Evolutionary conservation across 768 basidiomycete species (phyloP).

Genomic region (Phlebiopsis flavidoalba): DNA sequence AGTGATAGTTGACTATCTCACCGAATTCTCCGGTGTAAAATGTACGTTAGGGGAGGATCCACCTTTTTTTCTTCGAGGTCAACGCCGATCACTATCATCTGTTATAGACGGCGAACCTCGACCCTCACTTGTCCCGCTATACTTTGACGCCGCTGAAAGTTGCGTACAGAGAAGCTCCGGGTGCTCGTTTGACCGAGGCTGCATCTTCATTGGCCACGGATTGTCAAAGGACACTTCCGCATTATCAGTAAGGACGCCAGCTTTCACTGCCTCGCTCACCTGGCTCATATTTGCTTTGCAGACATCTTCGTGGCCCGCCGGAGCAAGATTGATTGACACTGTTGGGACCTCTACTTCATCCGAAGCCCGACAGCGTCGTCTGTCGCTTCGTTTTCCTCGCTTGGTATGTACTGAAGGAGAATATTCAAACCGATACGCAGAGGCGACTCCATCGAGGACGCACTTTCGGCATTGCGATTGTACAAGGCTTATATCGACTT

Average conservation of each 20-base stretch:
- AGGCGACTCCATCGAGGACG: slow-evolving; percentile 99
- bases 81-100: too few relatives aligned
- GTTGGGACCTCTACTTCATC: slow-evolving; percentile 94
- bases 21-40: slow-evolving; percentile 94
- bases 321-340: slow-evolving; percentile 94
- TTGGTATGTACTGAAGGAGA: slow-evolving; percentile 88
- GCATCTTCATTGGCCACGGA: slow-evolving; percentile 96
- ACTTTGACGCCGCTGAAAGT: slow-evolving; percentile 93
- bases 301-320: slow-evolving; percentile 95
- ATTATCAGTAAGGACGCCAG: slow-evolving; percentile 77
- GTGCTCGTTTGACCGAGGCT: slow-evolving; percentile 90
- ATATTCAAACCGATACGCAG: slow-evolving; percentile 93
- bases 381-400: slow-evolving; percentile 91
- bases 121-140: slow-evolving; percentile 75
- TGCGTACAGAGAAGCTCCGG: slow-evolving; percentile 97
- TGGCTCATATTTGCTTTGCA: slow-evolving; percentile 24
- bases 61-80: too few relatives aligned
- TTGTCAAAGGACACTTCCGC: slow-evolving; percentile 95
- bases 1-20: slow-evolving; percentile 91
- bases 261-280: neutral
- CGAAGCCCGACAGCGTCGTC: slow-evolving; percentile 74
- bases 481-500: slow-evolving; percentile 79
- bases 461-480: slow-evolving; percentile 76
- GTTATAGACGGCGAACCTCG: slow-evolving; percentile 85
- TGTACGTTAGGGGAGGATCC: slow-evolving; percentile 49